A percentile compares a stretch with the other conserved stretches of the same genome.
Evolutionary conservation across 1,139 yeast species (phyloP).

Genomic region (Geotrichum armillariae): DNA sequence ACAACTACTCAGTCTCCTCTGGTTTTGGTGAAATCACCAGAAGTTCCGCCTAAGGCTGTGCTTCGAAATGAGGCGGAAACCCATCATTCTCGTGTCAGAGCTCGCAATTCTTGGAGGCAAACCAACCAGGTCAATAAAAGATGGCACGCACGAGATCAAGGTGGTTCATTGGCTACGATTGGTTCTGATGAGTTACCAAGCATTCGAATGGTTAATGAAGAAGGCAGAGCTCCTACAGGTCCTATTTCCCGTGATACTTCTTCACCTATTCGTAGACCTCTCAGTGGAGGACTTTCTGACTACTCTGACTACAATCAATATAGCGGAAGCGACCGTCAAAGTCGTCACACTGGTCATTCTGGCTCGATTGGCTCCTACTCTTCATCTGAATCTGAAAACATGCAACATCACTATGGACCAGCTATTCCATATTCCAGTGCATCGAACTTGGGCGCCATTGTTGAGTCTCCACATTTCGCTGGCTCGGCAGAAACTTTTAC

Average conservation of each 20-base stretch:
- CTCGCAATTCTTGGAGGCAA: constrained; percentile 74
- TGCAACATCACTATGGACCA: constrained; percentile 11
- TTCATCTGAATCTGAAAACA: constrained; percentile 18
- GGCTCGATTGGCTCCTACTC: constrained; percentile 22
- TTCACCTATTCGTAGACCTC: constrained; percentile 18
- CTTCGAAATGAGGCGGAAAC: neutral
- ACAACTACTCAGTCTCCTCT: neutral
- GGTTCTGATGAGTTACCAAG: constrained; percentile 82
- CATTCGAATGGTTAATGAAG: constrained; percentile 59
- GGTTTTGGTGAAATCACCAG: neutral
- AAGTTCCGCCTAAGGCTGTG: constrained; percentile 1
- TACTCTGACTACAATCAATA: constrained; percentile 5
- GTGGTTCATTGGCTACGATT: constrained; percentile 77
- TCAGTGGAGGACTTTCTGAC: constrained; percentile 13
- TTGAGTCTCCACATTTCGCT: constrained; percentile 14
- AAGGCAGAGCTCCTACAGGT: neutral
- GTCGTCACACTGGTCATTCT: constrained; percentile 11
- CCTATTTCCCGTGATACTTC: constrained; percentile 10
- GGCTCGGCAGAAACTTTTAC: neutral
- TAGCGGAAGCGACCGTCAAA: neutral
- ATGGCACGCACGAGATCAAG: constrained; percentile 58
- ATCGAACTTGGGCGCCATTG: constrained; percentile 12
- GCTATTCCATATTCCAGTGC: constrained; percentile 18
- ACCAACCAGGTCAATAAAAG: constrained; percentile 43
- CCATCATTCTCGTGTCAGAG: constrained; percentile 27